Evolutionary conservation across 2,329 filamentous ascomycete genomes (phyloP).

Genomic region (Annulohypoxylon truncatum): DNA sequence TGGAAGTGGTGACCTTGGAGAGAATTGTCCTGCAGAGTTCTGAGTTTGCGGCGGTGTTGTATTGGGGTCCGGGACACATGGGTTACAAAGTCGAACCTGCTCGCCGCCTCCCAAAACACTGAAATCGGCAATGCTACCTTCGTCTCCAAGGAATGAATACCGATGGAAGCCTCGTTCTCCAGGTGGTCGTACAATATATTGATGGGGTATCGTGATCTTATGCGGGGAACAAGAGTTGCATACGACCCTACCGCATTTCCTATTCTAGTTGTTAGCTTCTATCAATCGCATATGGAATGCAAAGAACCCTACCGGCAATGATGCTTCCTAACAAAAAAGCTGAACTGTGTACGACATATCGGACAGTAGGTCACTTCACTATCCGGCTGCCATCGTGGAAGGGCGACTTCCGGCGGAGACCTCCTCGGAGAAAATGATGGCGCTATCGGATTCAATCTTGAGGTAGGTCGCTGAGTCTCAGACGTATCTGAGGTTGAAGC

Average conservation of each 20-base stretch:
- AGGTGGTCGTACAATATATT: conserved; percentile 89
- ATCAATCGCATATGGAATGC: neutral
- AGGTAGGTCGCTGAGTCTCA: conserved; percentile 5
- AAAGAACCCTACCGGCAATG: conserved; percentile 78
- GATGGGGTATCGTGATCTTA: conserved; percentile 91
- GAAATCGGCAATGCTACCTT: conserved; percentile 58
- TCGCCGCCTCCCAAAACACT: conserved; percentile 65
- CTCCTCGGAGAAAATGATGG: conserved; percentile 29
- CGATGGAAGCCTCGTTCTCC: conserved; percentile 50
- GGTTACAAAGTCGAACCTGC: conserved; percentile 70
- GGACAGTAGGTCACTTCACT: conserved; percentile 83
- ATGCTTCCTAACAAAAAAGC: conserved; percentile 88
- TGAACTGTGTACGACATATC: conserved; percentile 84
- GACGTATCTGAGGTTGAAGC: neutral
- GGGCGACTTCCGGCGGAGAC: conserved; percentile 58
- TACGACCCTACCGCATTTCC: conserved; percentile 93
- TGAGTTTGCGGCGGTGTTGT: conserved; percentile 64
- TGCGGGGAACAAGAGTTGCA: conserved; percentile 92
- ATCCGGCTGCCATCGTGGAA: conserved; percentile 91
- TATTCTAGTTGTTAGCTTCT: conserved; percentile 48
- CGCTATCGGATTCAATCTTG: conserved; percentile 34
- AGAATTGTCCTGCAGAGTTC: conserved; percentile 50
- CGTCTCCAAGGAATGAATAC: conserved; percentile 54
- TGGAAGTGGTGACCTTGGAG: conserved; percentile 54
- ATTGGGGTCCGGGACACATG: conserved; percentile 71